These are phyloP conservation scores for Alnus glutinosa DNA, from an alignment of 306 rosid genomes.

Conservation along the genomic window DNA sequence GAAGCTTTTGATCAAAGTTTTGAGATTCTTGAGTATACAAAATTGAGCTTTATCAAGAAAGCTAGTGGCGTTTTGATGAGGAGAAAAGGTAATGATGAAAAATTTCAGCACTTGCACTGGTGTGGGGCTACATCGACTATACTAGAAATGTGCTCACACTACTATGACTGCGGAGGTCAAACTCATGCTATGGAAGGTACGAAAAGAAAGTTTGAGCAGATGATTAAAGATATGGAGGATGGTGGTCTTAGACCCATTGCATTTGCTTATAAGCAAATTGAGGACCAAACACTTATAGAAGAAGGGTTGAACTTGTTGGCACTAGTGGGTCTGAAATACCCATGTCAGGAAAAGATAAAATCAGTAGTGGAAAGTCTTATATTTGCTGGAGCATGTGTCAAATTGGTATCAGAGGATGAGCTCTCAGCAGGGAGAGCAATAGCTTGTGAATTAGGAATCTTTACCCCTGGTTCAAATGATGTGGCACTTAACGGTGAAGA, in stretches of 20 bases:
- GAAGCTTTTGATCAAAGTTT: neutral
- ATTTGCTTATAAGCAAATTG: constrained; percentile 46
- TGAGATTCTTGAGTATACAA: constrained; percentile 11
- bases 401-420: constrained; percentile 59
- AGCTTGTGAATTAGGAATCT: constrained; percentile 49
- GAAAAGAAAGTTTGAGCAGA: constrained; percentile 27
- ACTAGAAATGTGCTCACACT: constrained; percentile 55
- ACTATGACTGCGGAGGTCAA: constrained; percentile 40
- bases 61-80: constrained; percentile 36
- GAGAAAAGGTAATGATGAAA: constrained; percentile 14
- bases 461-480: neutral
- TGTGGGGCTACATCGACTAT: constrained; percentile 54
- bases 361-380: constrained; percentile 32
- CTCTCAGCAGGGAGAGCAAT: constrained; percentile 22
- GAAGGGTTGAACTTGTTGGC: constrained; percentile 53
- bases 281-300: constrained; percentile 30
- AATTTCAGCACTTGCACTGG: constrained; percentile 43
- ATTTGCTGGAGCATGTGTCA: constrained; percentile 32
- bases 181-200: constrained; percentile 28
- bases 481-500: constrained; percentile 28
- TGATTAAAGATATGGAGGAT: constrained; percentile 42
- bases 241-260: constrained; percentile 55
- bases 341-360: constrained; percentile 22
- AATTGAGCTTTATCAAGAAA: constrained; percentile 29
- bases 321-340: constrained; percentile 43